phyloP scores from a whole-genome alignment of 108 stramenopile genomes.

The Licmophora abbreviata region DNA sequence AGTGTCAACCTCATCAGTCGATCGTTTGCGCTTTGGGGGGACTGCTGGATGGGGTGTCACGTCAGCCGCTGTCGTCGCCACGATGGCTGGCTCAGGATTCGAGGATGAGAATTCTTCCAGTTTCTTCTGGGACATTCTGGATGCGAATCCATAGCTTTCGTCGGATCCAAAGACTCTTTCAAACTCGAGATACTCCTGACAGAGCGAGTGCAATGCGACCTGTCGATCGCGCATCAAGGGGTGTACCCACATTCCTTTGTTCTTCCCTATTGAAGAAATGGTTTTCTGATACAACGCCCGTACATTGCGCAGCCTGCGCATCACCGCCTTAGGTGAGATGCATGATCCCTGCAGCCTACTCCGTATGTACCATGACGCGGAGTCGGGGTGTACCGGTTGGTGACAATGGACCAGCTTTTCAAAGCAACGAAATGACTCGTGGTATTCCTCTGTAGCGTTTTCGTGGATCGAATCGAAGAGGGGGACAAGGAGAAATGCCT shows the following conservation, averaged over 20 bases:
- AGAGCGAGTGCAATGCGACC: constrained; percentile 41
- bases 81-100: not conserved
- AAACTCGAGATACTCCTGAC: constrained; percentile 63
- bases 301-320: constrained; percentile 35
- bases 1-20: not conserved
- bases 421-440: constrained; percentile 27
- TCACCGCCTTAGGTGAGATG: constrained; percentile 15
- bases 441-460: not conserved
- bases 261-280: constrained; percentile 29
- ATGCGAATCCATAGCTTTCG: constrained; percentile 39
- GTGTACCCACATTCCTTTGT: not conserved
- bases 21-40: not conserved
- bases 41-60: constrained; percentile 1
- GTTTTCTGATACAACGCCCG: constrained; percentile 64
- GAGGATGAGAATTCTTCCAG: constrained; percentile 11
- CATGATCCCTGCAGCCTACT: constrained; percentile 15
- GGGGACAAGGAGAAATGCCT: constrained; percentile 45
- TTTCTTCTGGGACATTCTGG: constrained; percentile 40
- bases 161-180: constrained; percentile 65
- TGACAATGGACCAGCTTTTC: constrained; percentile 55
- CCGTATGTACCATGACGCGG: constrained; percentile 41
- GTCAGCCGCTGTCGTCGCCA: not conserved
- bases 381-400: constrained; percentile 68
- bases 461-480: constrained; percentile 17
- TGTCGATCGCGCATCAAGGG: not conserved